These are phyloP conservation scores for Penicillium frequentans DNA, from an alignment of 2,329 filamentous ascomycete genomes.

Conservation along the genomic window DNA sequence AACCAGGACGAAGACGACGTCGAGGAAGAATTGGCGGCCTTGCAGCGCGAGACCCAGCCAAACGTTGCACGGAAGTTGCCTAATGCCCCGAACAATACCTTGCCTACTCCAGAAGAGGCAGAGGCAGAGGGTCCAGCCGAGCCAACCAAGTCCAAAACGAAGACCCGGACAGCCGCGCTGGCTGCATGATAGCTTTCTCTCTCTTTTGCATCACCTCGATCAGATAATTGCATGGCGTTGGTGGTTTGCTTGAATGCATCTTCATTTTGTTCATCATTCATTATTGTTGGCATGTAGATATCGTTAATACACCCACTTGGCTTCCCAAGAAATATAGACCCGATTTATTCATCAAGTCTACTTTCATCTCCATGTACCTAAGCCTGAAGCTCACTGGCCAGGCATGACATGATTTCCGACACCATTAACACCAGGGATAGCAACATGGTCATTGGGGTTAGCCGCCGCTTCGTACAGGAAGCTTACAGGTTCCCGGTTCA, in stretches of 20 bases:
- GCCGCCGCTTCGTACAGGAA: conserved; percentile 93
- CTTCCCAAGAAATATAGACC: neutral
- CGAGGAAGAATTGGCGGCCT: conserved; percentile 84
- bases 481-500: conserved; percentile 78
- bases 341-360: neutral
- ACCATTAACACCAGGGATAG: conserved; percentile 45
- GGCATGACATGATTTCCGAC: conserved; percentile 41
- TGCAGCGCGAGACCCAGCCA: conserved; percentile 63
- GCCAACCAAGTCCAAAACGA: conserved; percentile 29
- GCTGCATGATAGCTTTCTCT: conserved; percentile 22
- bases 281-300: conserved; percentile 13
- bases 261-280: conserved; percentile 14
- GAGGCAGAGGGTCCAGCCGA: conserved; percentile 23
- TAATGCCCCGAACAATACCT: conserved; percentile 33
- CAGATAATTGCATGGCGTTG: conserved; percentile 29
- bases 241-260: conserved; percentile 4
- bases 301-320: conserved; percentile 11
- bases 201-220: conserved; percentile 14
- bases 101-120: conserved; percentile 31
- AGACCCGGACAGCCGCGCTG: conserved; percentile 24
- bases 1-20: conserved; percentile 97
- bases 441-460: conserved; percentile 79
- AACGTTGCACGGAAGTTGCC: conserved; percentile 31
- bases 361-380: neutral
- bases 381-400: conserved; percentile 34